Conservation (phyloP, 768 basidiomycete species). For the Lactarius deliciosus region DNA sequence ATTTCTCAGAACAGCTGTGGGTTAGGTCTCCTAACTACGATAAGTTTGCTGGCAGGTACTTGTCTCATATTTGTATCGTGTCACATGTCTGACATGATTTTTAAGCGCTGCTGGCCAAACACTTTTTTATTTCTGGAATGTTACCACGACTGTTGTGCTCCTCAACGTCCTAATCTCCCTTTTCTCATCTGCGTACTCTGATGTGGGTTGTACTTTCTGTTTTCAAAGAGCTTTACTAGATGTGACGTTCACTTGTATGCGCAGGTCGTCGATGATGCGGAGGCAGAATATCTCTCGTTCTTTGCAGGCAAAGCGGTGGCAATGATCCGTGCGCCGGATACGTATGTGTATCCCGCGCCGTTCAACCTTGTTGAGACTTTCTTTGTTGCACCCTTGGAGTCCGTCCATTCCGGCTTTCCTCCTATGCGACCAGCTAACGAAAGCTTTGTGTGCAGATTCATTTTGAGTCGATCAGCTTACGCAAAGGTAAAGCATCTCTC, state of each 20-base stretch:
- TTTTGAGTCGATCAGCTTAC: slow-evolving; percentile 42
- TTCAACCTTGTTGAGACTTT: slow-evolving; percentile 86
- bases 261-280: slow-evolving; percentile 78
- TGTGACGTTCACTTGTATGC: background rate
- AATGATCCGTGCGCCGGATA: slow-evolving; percentile 85
- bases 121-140: slow-evolving; percentile 87
- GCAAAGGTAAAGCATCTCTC: slow-evolving; percentile 44
- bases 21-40: slow-evolving; percentile 18
- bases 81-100: background rate
- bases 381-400: slow-evolving; percentile 87
- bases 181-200: slow-evolving; percentile 89
- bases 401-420: slow-evolving; percentile 35
- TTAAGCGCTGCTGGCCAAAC: slow-evolving; percentile 56
- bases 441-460: slow-evolving; percentile 12
- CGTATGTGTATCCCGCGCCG: slow-evolving; percentile 85
- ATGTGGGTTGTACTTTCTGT: slow-evolving; percentile 48
- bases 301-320: slow-evolving; percentile 84
- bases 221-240: background rate
- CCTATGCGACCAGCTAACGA: slow-evolving; percentile 1
- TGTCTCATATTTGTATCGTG: background rate
- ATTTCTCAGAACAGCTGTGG: background rate
- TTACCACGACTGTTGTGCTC: slow-evolving; percentile 77
- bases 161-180: slow-evolving; percentile 95
- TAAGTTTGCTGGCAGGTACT: slow-evolving; percentile 27
- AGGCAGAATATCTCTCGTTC: slow-evolving; percentile 88